phyloP scores from a whole-genome alignment of 2,329 filamentous ascomycete genomes.

The Hirsutella minnesotensis region DNA sequence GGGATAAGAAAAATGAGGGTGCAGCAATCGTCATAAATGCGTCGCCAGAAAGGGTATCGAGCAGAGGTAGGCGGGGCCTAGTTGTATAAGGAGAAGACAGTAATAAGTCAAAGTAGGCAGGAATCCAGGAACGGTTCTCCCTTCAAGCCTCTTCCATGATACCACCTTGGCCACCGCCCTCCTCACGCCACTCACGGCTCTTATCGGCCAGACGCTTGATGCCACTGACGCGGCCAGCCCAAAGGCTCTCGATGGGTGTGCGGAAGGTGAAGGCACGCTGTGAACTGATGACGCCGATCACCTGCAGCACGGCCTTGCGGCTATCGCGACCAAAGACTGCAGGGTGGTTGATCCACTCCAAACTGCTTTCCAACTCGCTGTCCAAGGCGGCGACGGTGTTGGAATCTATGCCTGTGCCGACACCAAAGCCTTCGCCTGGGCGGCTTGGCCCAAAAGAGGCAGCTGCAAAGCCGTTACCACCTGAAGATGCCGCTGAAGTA shows the following conservation, averaged over 20 bases:
- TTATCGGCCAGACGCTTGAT: conserved; percentile 71
- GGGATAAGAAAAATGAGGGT: background rate
- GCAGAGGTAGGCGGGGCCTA: background rate
- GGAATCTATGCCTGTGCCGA: conserved; percentile 69
- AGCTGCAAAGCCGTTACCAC: conserved; percentile 24
- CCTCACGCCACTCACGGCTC: conserved; percentile 86
- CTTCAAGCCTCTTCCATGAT: conserved; percentile 48
- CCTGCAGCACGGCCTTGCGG: conserved; percentile 88
- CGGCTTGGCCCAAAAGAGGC: conserved; percentile 36
- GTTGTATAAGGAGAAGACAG: too few species aligned
- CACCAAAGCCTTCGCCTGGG: conserved; percentile 44
- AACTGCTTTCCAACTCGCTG: conserved; percentile 73
- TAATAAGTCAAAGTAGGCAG: too few species aligned
- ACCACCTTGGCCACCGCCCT: conserved; percentile 59
- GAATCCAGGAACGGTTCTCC: too few species aligned
- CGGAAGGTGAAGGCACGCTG: conserved; percentile 91
- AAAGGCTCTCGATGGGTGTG: conserved; percentile 77
- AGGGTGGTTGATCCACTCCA: conserved; percentile 97
- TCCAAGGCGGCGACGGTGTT: conserved; percentile 78
- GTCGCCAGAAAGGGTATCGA: background rate
- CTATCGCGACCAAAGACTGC: conserved; percentile 90
- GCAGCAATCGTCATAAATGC: background rate
- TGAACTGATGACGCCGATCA: conserved; percentile 91
- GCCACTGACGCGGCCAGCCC: conserved; percentile 72
- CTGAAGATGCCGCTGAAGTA: conserved; percentile 32